Evolutionary conservation across 2,329 filamentous ascomycete species (phyloP).

Genomic region (Diaporthe sp.): DNA sequence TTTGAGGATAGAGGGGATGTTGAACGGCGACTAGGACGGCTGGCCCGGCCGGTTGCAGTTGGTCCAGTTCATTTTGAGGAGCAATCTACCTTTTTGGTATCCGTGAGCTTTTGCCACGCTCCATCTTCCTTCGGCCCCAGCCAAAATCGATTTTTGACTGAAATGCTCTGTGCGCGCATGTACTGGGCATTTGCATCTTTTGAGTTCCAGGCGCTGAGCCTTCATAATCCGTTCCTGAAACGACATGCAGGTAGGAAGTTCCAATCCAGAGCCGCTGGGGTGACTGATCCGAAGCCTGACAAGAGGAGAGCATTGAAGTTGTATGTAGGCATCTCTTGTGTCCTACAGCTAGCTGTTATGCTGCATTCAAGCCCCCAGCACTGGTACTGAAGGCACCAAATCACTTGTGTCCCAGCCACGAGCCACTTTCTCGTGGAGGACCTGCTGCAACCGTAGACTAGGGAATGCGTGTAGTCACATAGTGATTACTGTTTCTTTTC

Average conservation of each 20-base stretch:
- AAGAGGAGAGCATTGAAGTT: background rate
- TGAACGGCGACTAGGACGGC: constrained; percentile 18
- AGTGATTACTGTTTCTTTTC: background rate
- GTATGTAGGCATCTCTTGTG: background rate
- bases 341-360: background rate
- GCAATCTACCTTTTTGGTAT: too few relatives aligned
- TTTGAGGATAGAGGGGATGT: constrained; percentile 42
- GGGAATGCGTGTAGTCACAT: background rate
- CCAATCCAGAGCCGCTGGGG: background rate
- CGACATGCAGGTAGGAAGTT: too few relatives aligned
- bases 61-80: background rate
- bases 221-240: background rate
- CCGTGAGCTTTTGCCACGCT: background rate
- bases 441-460: background rate
- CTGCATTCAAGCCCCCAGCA: background rate
- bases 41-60: background rate
- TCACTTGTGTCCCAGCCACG: background rate
- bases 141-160: background rate
- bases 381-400: background rate
- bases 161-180: too few relatives aligned
- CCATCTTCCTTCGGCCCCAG: background rate
- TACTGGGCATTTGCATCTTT: background rate
- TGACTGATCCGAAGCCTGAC: background rate
- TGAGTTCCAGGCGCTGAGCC: background rate
- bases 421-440: background rate